Percentiles rank a stretch among this genome's conserved stretches.
Evolutionary conservation across 257 asterid species (phyloP).

Genomic region (Linderniella brevidens): DNA sequence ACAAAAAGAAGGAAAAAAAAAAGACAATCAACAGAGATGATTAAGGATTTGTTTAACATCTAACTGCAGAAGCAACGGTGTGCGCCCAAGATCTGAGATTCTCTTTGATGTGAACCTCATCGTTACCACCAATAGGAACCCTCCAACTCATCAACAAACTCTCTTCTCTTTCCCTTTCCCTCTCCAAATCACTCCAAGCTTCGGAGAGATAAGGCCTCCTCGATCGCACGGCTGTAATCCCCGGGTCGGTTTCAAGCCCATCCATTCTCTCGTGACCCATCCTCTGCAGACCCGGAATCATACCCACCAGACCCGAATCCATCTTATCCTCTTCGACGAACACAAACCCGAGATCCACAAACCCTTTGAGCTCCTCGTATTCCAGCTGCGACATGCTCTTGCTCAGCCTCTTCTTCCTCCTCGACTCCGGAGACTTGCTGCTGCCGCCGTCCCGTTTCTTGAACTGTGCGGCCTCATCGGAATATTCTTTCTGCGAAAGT

Average conservation of each 20-base stretch:
- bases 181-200: slow-evolving; percentile 33
- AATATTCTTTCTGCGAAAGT: slow-evolving; percentile 18
- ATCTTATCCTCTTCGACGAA: slow-evolving; percentile 45
- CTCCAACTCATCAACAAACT: slow-evolving; percentile 28
- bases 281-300: slow-evolving; percentile 61
- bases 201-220: slow-evolving; percentile 88
- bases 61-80: slow-evolving; percentile 51
- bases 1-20: too few relatives aligned
- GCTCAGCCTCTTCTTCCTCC: slow-evolving; percentile 14
- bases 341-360: slow-evolving; percentile 65
- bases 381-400: slow-evolving; percentile 73
- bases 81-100: slow-evolving; percentile 78
- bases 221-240: background rate
- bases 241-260: background rate
- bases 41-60: slow-evolving; percentile 9
- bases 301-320: slow-evolving; percentile 28
- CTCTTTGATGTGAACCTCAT: slow-evolving; percentile 38
- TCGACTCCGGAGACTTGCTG: background rate
- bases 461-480: slow-evolving; percentile 7
- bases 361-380: slow-evolving; percentile 57
- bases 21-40: too few relatives aligned
- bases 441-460: background rate
- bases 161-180: slow-evolving; percentile 11
- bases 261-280: slow-evolving; percentile 17
- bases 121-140: slow-evolving; percentile 20